These are phyloP conservation scores for Boletus calvinii DNA, from an alignment of 1,284 basidiomycete species.

Conservation along the genomic window DNA sequence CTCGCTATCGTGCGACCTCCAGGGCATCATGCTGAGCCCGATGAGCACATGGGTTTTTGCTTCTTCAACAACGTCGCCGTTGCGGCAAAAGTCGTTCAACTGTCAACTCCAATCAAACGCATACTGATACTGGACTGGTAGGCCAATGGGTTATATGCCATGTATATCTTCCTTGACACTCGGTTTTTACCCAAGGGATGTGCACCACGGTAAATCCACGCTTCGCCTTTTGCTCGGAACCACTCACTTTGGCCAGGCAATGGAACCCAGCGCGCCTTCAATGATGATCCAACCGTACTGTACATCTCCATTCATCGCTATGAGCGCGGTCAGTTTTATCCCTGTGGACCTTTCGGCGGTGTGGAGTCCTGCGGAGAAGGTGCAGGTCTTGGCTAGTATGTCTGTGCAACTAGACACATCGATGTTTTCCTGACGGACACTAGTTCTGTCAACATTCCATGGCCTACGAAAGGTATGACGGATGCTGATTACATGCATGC, in stretches of 20 bases:
- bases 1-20: constrained; percentile 97
- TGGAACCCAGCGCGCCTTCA: constrained; percentile 94
- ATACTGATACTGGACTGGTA: constrained; percentile 96
- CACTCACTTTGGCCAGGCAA: constrained; percentile 61
- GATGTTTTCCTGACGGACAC: constrained; percentile 15
- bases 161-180: constrained; percentile 9
- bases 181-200: constrained; percentile 66
- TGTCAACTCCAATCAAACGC: constrained; percentile 67
- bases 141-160: constrained; percentile 32
- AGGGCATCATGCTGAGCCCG: constrained; percentile 97
- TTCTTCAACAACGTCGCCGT: constrained; percentile 99
- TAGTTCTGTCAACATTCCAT: constrained; percentile 95
- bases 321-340: constrained; percentile 90
- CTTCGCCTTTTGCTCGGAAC: not conserved
- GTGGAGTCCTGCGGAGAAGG: constrained; percentile 86
- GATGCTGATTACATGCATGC: constrained; percentile 97
- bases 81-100: constrained; percentile 78
- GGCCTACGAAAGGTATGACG: constrained; percentile 86
- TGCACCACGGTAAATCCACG: constrained; percentile 78
- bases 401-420: constrained; percentile 19
- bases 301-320: constrained; percentile 97
- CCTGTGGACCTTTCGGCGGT: constrained; percentile 86
- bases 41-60: constrained; percentile 98
- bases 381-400: constrained; percentile 80
- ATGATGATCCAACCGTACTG: constrained; percentile 87